A percentile compares a stretch with the other conserved stretches of the same genome.
phyloP scores from a whole-genome alignment of 306 rosid genomes.

The Vachellia pachyceras region DNA sequence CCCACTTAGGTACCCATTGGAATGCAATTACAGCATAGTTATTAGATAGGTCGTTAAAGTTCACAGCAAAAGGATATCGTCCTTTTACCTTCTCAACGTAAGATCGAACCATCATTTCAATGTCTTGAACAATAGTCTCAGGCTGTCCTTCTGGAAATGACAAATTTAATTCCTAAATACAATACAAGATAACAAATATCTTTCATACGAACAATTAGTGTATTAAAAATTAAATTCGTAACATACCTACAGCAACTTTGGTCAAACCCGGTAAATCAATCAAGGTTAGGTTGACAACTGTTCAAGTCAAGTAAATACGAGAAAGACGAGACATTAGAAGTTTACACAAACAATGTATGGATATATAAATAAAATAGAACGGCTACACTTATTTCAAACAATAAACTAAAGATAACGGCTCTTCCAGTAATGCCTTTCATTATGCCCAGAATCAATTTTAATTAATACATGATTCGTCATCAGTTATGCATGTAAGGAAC shows the following conservation, averaged over 20 bases:
- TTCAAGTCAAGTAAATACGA: conserved; percentile 43
- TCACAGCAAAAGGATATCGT: conserved; percentile 4
- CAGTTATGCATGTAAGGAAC: not conserved
- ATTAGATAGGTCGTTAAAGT: not conserved
- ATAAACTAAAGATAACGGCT: not conserved
- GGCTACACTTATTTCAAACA: not conserved
- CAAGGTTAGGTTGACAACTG: conserved; percentile 97
- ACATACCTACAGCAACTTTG: conserved; percentile 93
- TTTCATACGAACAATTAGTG: not conserved
- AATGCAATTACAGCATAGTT: not conserved
- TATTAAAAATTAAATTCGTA: conserved; percentile 2
- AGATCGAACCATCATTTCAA: conserved; percentile 85
- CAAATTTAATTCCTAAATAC: not conserved
- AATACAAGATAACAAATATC: not conserved
- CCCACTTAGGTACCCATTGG: too few species aligned
- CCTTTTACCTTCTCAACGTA: conserved; percentile 83
- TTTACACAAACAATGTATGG: not conserved
- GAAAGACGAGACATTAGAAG: conserved; percentile 8
- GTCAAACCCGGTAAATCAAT: conserved; percentile 97
- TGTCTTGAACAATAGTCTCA: conserved; percentile 88
- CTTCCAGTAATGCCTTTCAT: not conserved
- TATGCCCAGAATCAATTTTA: not conserved
- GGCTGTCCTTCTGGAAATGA: conserved; percentile 88
- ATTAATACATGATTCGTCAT: not conserved
- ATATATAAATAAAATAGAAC: conserved; percentile 4